Evolutionary conservation across 805 yeast genomes (phyloP).

Genomic region (Yarrowia hollandica): DNA sequence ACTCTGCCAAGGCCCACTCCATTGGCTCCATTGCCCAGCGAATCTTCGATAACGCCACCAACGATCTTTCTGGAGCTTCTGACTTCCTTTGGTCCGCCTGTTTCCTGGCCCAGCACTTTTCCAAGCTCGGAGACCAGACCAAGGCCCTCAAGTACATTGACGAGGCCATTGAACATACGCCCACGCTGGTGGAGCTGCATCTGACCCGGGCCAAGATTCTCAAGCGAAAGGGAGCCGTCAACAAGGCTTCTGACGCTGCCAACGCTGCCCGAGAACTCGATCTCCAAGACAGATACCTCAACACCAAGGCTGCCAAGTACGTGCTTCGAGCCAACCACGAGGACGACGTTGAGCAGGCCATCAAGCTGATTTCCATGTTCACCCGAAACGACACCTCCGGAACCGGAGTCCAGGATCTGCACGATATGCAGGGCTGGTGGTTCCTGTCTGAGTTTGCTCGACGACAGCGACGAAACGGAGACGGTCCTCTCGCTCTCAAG

Average conservation of each 20-base stretch:
- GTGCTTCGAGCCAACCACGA: conserved; percentile 57
- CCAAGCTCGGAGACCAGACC: conserved; percentile 54
- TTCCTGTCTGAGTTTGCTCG: conserved; percentile 82
- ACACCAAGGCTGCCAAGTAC: conserved; percentile 84
- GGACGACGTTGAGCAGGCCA: conserved; percentile 69
- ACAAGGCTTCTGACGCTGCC: conserved; percentile 64
- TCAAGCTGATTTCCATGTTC: conserved; percentile 71
- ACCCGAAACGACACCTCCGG: conserved; percentile 78
- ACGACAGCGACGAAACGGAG: conserved; percentile 65
- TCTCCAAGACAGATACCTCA: conserved; percentile 87
- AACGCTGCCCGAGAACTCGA: conserved; percentile 73
- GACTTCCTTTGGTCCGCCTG: conserved; percentile 64
- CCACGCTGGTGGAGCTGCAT: conserved; percentile 80
- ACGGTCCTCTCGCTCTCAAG: conserved; percentile 74
- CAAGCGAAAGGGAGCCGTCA: conserved; percentile 65
- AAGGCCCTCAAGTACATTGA: conserved; percentile 61
- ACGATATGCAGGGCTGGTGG: conserved; percentile 90
- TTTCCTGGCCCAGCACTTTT: conserved; percentile 76
- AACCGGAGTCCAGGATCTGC: conserved; percentile 86
- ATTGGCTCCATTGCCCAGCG: conserved; percentile 57
- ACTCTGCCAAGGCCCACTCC: conserved; percentile 43
- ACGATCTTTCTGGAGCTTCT: conserved; percentile 7
- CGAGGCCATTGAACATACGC: conserved; percentile 67
- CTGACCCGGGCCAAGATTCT: conserved; percentile 76
- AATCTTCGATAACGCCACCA: conserved; percentile 42